phyloP scores from a whole-genome alignment of 495 filamentous ascomycete species.

The Aspergillus taichungensis region DNA sequence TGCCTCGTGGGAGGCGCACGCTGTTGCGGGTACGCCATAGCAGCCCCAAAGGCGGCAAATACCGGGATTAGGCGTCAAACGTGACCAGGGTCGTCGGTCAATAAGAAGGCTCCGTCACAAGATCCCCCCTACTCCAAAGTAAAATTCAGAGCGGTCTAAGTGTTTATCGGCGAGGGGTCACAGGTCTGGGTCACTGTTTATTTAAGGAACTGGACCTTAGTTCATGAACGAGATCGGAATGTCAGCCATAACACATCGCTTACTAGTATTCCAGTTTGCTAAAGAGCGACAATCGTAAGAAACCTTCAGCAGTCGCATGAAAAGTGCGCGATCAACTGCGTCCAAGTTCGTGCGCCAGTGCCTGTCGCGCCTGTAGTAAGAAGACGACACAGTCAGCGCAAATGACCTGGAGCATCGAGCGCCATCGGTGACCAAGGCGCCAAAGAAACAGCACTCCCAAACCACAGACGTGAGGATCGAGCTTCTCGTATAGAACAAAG shows the following conservation, averaged over 20 bases:
- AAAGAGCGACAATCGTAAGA: background rate
- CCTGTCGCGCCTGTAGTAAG: no score
- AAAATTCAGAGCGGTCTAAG: no score
- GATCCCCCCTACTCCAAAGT: no score
- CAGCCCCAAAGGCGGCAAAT: background rate
- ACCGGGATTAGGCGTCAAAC: background rate
- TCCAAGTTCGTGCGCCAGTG: background rate
- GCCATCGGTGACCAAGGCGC: slow-evolving; percentile 8
- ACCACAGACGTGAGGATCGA: slow-evolving; percentile 1
- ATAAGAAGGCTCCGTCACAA: background rate
- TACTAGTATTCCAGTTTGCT: no score
- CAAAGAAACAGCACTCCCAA: slow-evolving; percentile 6
- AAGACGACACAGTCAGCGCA: no score
- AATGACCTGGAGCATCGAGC: background rate
- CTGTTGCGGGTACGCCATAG: slow-evolving; percentile 31
- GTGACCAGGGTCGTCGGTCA: background rate
- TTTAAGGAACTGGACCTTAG: no score
- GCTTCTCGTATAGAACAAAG: slow-evolving; percentile 13
- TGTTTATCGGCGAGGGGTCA: no score
- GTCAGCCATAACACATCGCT: background rate
- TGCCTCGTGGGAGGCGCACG: slow-evolving; percentile 44
- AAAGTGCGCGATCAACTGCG: background rate
- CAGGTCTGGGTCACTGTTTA: no score
- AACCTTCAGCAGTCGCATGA: slow-evolving; percentile 3
- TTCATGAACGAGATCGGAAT: background rate